A percentile compares a stretch with the other conserved stretches of the same genome.
Conservation (phyloP, 106 monocot species). For the Allium cepa region DNA sequence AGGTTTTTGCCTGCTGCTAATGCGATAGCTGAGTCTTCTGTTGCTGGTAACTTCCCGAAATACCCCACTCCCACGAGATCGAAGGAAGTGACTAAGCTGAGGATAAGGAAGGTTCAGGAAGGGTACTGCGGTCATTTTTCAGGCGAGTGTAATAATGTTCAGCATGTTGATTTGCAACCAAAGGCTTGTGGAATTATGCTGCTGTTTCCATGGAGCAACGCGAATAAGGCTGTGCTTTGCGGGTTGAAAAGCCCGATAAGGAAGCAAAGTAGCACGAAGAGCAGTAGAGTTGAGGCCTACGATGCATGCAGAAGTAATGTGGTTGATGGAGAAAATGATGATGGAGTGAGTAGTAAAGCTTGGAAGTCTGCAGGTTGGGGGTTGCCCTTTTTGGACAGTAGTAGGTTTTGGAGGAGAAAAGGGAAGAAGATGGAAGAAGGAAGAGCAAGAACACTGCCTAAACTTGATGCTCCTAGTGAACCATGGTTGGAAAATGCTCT, state of each 20-base stretch:
- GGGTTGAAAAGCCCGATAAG: conserved; percentile 25
- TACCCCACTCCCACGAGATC: conserved; percentile 3
- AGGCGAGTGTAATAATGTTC: background rate
- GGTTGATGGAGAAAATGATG: background rate
- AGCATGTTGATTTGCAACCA: background rate
- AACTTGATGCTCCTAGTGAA: conserved; percentile 28
- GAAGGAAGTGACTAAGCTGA: conserved; percentile 7
- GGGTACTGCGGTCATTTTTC: background rate
- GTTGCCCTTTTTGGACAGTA: conserved; percentile 32
- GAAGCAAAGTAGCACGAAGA: conserved; percentile 9
- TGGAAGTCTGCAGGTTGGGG: conserved; percentile 33
- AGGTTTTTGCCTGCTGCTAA: conserved; percentile 65
- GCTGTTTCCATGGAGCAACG: conserved; percentile 39
- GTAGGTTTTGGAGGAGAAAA: conserved; percentile 10
- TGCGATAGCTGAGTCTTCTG: conserved; percentile 39
- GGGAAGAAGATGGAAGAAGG: background rate
- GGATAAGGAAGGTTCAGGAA: background rate
- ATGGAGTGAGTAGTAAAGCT: conserved; percentile 15
- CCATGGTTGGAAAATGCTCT: conserved; percentile 43
- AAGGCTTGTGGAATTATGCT: conserved; percentile 41
- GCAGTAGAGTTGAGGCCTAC: background rate
- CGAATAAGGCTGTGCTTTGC: conserved; percentile 24
- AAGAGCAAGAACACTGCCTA: conserved; percentile 18
- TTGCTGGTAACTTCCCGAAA: conserved; percentile 1
- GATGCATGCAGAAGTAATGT: background rate